These are phyloP conservation scores for Phytopythium cucurbitacearum DNA, from an alignment of 352 stramenopile species.

Conservation along the genomic window DNA sequence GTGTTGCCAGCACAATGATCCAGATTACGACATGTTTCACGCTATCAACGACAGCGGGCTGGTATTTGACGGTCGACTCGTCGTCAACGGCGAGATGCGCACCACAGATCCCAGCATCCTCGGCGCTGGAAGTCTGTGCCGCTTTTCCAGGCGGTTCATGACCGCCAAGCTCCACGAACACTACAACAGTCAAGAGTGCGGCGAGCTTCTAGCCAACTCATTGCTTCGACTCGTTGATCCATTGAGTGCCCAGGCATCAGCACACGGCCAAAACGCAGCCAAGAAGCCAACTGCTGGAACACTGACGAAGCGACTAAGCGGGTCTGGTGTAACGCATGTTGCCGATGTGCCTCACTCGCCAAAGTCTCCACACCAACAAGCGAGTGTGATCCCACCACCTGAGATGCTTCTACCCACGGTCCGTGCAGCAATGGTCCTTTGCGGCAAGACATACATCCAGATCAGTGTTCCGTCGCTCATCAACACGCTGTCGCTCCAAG, in stretches of 20 bases:
- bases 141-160: constrained; percentile 84
- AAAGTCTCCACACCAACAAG: constrained; percentile 7
- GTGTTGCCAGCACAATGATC: constrained; percentile 82
- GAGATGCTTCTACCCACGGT: constrained; percentile 73
- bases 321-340: not conserved
- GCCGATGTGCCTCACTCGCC: constrained; percentile 7
- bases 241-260: constrained; percentile 6
- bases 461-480: constrained; percentile 68
- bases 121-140: constrained; percentile 58
- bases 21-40: constrained; percentile 85
- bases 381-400: constrained; percentile 41
- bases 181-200: constrained; percentile 76
- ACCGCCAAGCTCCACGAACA: constrained; percentile 66
- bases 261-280: not conserved
- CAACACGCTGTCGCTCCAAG: constrained; percentile 61
- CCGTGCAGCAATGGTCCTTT: constrained; percentile 28
- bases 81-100: constrained; percentile 83
- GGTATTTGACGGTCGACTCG: constrained; percentile 89
- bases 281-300: not conserved
- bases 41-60: constrained; percentile 89
- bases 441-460: constrained; percentile 62
- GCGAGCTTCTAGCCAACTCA: constrained; percentile 57
- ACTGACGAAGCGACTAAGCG: constrained; percentile 2
- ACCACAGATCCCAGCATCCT: constrained; percentile 84
- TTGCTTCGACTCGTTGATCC: constrained; percentile 71